Conservation (phyloP, 1,284 basidiomycete species). For the Microbotryum saponariae region DNA sequence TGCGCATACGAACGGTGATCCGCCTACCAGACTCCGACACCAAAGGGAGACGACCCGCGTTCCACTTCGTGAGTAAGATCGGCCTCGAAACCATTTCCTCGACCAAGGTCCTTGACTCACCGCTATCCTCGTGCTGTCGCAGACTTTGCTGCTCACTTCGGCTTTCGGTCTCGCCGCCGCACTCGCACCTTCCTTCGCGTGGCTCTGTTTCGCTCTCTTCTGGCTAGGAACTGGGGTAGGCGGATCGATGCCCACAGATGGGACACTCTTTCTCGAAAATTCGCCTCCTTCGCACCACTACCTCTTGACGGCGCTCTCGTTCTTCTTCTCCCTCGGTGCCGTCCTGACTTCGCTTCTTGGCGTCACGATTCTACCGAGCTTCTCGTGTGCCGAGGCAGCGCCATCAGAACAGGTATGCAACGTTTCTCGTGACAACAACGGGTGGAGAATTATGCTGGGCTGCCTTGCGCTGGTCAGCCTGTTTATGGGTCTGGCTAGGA, state of each 20-base stretch:
- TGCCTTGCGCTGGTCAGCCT: conserved; percentile 68
- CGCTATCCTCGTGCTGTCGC: too few relatives aligned
- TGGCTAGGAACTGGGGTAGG: conserved; percentile 85
- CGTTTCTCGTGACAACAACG: conserved; percentile 60
- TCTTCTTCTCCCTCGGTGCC: conserved; percentile 89
- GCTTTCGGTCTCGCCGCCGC: conserved; percentile 79
- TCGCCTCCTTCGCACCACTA: conserved; percentile 86
- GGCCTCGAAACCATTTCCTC: too few relatives aligned
- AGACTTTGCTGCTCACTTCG: conserved; percentile 77
- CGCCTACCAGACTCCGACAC: conserved; percentile 50
- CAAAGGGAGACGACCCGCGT: conserved; percentile 71
- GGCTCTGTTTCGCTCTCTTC: conserved; percentile 72
- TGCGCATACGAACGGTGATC: too few relatives aligned
- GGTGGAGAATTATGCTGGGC: conserved; percentile 77
- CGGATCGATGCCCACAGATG: conserved; percentile 80
- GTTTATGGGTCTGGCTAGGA: conserved; percentile 68
- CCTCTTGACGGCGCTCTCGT: conserved; percentile 85
- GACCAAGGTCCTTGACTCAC: too few relatives aligned
- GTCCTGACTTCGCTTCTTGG: conserved; percentile 73
- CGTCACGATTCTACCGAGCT: conserved; percentile 64
- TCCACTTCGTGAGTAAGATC: conserved; percentile 53
- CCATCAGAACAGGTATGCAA: conserved; percentile 49
- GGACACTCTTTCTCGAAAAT: conserved; percentile 87
- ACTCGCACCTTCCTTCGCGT: conserved; percentile 61
- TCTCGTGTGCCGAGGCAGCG: conserved; percentile 53